phyloP scores from a whole-genome alignment of 129 eudicot genomes.

The Artemisia tridentata region DNA sequence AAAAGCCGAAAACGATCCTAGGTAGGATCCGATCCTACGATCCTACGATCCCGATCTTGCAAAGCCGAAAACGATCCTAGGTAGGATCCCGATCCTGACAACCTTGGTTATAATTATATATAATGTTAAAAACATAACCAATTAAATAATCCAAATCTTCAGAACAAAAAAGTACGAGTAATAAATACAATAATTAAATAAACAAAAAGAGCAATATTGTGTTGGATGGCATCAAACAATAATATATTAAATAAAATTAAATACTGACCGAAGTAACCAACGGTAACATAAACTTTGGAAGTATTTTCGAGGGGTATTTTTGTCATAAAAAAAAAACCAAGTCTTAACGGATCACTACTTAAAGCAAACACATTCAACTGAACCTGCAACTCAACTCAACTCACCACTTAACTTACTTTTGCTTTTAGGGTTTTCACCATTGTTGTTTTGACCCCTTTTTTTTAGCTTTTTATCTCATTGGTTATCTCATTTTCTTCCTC shows the following conservation, averaged over 20 bases:
- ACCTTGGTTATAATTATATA: too few relatives aligned
- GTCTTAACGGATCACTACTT: conserved; percentile 62
- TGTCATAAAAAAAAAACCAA: conserved; percentile 43
- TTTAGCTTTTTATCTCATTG: conserved; percentile 37
- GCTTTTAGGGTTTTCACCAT: conserved; percentile 41
- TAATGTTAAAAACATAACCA: conserved; percentile 4
- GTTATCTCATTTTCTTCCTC: conserved; percentile 12
- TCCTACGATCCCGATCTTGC: too few relatives aligned
- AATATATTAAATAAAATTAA: conserved; percentile 8
- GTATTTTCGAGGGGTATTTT: conserved; percentile 69
- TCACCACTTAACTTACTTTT: conserved; percentile 39
- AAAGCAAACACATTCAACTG: conserved; percentile 32
- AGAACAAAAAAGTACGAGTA: neutral
- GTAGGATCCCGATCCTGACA: too few relatives aligned
- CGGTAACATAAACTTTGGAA: conserved; percentile 90
- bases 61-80: too few relatives aligned
- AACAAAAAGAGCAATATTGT: conserved; percentile 9
- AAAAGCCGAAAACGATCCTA: too few relatives aligned
- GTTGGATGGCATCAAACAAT: conserved; percentile 16
- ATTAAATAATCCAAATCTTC: too few relatives aligned
- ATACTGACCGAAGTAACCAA: conserved; percentile 40
- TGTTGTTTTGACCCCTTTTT: conserved; percentile 21
- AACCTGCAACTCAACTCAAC: conserved; percentile 20
- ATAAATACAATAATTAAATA: neutral
- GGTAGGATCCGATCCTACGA: too few relatives aligned